Base-by-base conservation (phyloP, 495 filamentous ascomycete genomes). In the Immersiella caudata region DNA sequence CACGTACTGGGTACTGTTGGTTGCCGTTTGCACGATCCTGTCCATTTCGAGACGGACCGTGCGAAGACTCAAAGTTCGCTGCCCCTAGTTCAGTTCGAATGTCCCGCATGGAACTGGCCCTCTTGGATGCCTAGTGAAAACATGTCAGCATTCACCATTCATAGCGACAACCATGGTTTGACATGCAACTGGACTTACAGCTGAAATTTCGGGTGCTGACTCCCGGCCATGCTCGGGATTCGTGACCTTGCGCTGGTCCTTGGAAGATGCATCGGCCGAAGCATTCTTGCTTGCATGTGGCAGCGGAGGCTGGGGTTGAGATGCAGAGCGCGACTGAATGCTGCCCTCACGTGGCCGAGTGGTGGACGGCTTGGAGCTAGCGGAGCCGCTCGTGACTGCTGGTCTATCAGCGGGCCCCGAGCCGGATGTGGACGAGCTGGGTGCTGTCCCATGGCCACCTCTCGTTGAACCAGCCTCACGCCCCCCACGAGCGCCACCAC, bases 401-500 rank as follows among this genome's bases (percentile, higher is more conserved):
- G 68, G n/a, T 50, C 70, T 74, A 25, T 77, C 75, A 56, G 18
- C 65, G 16, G 40, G 54, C 0, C 72, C 51, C 29, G 54, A 46
- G 9, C 24, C 24, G 14, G 67, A 24, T 22, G 40, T 65, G 33
- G 65, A 52, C 6, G 65, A 33, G 58, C 11, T 64, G 9, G 64
- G 8, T 33, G 21, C 68, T 25, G 50, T 62, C 46, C 57, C 58
- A 33, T 74, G 70, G 57, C 60, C 69, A 21, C 70, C 72, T 21
- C 73, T 51, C 60, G 71, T 66, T 4, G 73, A 67, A 9, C 64
- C 70, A 4, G 75, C 76, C 62, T 81, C 83, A 60, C 80, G 77
- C 21, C 80, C 84, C 52, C 85, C 87, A 64, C 90, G 84, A 55
- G 83, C 75, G 40, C 84, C 84, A 67, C 81, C 81, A 66, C 85